Conservation (phyloP, 805 yeast species). For the Allodekkera sacchari region DNA sequence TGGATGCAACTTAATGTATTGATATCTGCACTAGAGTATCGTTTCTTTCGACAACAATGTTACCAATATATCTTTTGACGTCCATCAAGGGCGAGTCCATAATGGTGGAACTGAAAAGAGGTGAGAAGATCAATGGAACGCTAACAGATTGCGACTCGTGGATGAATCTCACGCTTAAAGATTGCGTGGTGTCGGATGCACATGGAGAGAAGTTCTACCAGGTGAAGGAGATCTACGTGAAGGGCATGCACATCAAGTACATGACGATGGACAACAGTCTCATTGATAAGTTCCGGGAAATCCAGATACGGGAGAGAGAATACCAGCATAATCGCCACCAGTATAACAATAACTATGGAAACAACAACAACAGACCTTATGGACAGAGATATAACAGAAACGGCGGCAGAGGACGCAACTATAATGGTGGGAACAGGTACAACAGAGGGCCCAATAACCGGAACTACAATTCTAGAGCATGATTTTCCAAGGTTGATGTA, state of each 20-base stretch:
- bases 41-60: slow-evolving; percentile 37
- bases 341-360: slow-evolving; percentile 16
- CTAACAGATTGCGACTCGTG: slow-evolving; percentile 83
- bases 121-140: slow-evolving; percentile 81
- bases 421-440: slow-evolving; percentile 7
- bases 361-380: slow-evolving; percentile 11
- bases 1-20: too few species aligned
- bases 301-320: slow-evolving; percentile 34
- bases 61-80: slow-evolving; percentile 84
- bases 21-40: too few species aligned
- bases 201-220: slow-evolving; percentile 55
- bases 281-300: slow-evolving; percentile 69
- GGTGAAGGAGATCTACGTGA: slow-evolving; percentile 67
- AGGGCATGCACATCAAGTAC: slow-evolving; percentile 78
- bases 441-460: slow-evolving; percentile 4
- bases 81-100: slow-evolving; percentile 86
- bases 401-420: slow-evolving; percentile 16
- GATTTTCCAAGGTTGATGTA: too few species aligned
- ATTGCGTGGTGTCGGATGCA: slow-evolving; percentile 62
- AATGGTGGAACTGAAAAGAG: slow-evolving; percentile 83
- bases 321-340: slow-evolving; percentile 8
- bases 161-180: slow-evolving; percentile 85
- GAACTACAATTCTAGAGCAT: too few species aligned
- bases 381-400: slow-evolving; percentile 18
- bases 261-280: slow-evolving; percentile 69